Evolutionary conservation across 1,139 yeast genomes (phyloP).

Genomic region (Pichia sp.): DNA sequence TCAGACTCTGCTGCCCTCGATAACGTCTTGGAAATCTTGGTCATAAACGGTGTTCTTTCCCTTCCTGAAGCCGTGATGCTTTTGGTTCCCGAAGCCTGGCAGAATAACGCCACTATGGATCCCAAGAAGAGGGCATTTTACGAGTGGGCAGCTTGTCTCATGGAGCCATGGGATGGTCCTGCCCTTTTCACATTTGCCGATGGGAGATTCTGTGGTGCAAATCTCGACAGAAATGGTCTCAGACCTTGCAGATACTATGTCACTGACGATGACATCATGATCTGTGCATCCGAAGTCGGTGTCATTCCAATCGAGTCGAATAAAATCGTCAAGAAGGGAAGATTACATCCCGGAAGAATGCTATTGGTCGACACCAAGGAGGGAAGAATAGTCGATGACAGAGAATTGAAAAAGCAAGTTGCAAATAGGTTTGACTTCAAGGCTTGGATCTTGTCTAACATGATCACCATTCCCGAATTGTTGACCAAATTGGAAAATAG

Average conservation of each 20-base stretch:
- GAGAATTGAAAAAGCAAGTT: slow-evolving; percentile 75
- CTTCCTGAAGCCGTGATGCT: slow-evolving; percentile 97
- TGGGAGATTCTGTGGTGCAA: slow-evolving; percentile 98
- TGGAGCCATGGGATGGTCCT: slow-evolving; percentile 99
- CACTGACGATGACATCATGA: slow-evolving; percentile 91
- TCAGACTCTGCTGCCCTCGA: slow-evolving; percentile 99
- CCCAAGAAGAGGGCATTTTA: slow-evolving; percentile 90
- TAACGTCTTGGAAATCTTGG: slow-evolving; percentile 87
- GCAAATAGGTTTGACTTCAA: slow-evolving; percentile 88
- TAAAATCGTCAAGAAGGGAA: slow-evolving; percentile 78
- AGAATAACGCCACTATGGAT: slow-evolving; percentile 79
- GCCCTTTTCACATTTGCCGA: slow-evolving; percentile 96
- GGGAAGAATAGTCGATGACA: slow-evolving; percentile 91
- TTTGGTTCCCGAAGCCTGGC: slow-evolving; percentile 98
- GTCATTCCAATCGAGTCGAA: slow-evolving; percentile 87
- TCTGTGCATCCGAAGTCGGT: slow-evolving; percentile 98
- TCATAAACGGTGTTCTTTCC: slow-evolving; percentile 85
- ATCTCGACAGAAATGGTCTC: slow-evolving; percentile 92
- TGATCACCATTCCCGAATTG: slow-evolving; percentile 79
- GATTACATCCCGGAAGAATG: slow-evolving; percentile 96
- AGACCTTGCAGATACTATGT: slow-evolving; percentile 98
- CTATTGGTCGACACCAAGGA: slow-evolving; percentile 88
- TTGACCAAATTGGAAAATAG: slow-evolving; percentile 53
- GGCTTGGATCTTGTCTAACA: slow-evolving; percentile 85
- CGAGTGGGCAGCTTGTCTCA: slow-evolving; percentile 98